These are phyloP conservation scores for Lactarius vividus DNA, from an alignment of 768 basidiomycete species.

Conservation along the genomic window DNA sequence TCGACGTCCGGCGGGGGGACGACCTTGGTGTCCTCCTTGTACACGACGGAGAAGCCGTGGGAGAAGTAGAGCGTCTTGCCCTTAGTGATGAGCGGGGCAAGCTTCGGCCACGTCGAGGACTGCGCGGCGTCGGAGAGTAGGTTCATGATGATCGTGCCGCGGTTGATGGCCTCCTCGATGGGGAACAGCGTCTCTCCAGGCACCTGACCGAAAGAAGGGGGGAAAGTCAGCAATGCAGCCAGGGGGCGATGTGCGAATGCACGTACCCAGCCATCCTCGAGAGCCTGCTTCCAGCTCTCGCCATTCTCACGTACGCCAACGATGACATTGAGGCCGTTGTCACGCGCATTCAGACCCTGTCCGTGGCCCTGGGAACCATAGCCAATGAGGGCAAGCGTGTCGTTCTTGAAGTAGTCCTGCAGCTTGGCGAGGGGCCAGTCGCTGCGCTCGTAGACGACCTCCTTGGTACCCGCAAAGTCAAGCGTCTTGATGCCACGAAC, in stretches of 20 bases:
- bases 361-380: slow-evolving; percentile 99
- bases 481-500: slow-evolving; percentile 89
- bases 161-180: slow-evolving; percentile 95
- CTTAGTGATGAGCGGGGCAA: slow-evolving; percentile 96
- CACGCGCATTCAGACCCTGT: slow-evolving; percentile 97
- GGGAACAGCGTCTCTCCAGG: slow-evolving; percentile 97
- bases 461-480: slow-evolving; percentile 92
- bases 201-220: slow-evolving; percentile 45
- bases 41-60: slow-evolving; percentile 98
- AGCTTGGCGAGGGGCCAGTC: slow-evolving; percentile 99
- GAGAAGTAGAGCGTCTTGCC: slow-evolving; percentile 99
- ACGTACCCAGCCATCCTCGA: slow-evolving; percentile 92
- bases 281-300: slow-evolving; percentile 94
- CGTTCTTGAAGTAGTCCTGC: slow-evolving; percentile 99
- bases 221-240: background rate
- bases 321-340: slow-evolving; percentile 98
- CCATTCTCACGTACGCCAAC: slow-evolving; percentile 97
- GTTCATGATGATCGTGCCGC: slow-evolving; percentile 99
- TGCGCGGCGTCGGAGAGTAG: slow-evolving; percentile 99
- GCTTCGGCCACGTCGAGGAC: slow-evolving; percentile 86
- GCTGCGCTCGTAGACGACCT: slow-evolving; percentile 90
- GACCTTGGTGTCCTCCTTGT: slow-evolving; percentile 95
- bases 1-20: slow-evolving; percentile 91
- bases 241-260: background rate
- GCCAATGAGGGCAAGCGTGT: slow-evolving; percentile 97